Conservation (phyloP, 2,329 filamentous ascomycete species). For the Fusarium incarnatum region DNA sequence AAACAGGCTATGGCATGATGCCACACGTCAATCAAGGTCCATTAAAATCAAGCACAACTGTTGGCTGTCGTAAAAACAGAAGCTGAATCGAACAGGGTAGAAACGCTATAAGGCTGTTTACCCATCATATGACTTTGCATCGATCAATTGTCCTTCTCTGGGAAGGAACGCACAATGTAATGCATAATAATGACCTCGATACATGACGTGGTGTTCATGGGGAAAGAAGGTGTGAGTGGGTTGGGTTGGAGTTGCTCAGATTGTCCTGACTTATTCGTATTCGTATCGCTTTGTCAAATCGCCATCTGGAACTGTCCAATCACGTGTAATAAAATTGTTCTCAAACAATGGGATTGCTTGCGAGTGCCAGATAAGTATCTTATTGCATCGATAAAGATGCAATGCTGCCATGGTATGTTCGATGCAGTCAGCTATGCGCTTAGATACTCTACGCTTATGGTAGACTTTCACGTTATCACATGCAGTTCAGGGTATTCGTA, state of each 20-base stretch:
- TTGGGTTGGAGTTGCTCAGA: background rate
- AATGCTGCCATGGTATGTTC: background rate
- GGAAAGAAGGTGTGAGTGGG: slow-evolving; percentile 18
- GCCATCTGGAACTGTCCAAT: background rate
- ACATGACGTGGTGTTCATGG: slow-evolving; percentile 27
- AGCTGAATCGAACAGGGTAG: background rate
- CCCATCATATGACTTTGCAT: background rate
- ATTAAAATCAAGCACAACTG: slow-evolving; percentile 15
- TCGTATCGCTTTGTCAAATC: slow-evolving; percentile 16
- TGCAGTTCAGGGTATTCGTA: background rate
- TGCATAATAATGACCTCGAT: slow-evolving; percentile 10
- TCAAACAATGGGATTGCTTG: background rate
- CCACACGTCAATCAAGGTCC: slow-evolving; percentile 36
- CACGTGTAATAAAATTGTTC: background rate
- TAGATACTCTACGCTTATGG: background rate
- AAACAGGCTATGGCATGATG: slow-evolving; percentile 38
- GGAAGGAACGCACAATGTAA: background rate
- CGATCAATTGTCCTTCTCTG: slow-evolving; percentile 4
- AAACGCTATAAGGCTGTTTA: slow-evolving; percentile 5
- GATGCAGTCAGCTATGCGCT: background rate
- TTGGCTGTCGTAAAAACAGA: background rate
- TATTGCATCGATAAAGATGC: background rate
- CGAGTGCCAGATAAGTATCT: background rate
- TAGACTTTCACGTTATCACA: background rate
- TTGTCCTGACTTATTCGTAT: slow-evolving; percentile 39